Evolutionary conservation across 1,284 basidiomycete genomes (phyloP).

Genomic region (Melampsora abietis-canadensis): DNA sequence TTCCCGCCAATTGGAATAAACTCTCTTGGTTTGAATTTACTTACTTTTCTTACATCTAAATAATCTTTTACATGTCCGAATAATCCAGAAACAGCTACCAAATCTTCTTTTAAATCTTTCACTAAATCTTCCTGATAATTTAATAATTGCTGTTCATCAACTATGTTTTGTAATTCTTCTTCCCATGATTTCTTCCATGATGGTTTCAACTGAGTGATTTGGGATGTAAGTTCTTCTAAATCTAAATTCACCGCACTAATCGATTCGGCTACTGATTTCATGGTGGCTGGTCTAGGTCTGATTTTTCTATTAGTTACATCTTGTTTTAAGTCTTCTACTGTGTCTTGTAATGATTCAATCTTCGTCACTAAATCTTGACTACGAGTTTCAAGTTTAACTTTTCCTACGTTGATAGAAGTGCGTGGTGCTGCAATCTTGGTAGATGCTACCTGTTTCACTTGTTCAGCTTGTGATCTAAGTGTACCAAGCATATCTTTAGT

Average conservation of each 20-base stretch:
- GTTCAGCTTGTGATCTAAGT: conserved; percentile 75
- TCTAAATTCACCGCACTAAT: conserved; percentile 68
- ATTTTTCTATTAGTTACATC: conserved; percentile 87
- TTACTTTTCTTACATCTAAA: conserved; percentile 36
- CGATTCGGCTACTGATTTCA: conserved; percentile 72
- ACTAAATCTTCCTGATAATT: conserved; percentile 87
- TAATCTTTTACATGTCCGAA: conserved; percentile 76
- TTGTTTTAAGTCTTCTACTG: conserved; percentile 81
- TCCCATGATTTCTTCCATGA: conserved; percentile 99
- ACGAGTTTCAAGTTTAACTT: conserved; percentile 78
- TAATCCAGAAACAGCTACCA: conserved; percentile 78
- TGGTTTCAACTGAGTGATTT: conserved; percentile 84
- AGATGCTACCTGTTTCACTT: conserved; percentile 78
- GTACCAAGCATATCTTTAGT: conserved; percentile 78
- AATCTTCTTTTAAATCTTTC: conserved; percentile 81
- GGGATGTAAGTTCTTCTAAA: conserved; percentile 73
- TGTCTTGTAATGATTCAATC: conserved; percentile 89
- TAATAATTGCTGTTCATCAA: conserved; percentile 93
- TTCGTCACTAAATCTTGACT: conserved; percentile 86
- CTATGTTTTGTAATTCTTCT: conserved; percentile 88
- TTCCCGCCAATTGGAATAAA: conserved; percentile 51
- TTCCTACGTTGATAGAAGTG: conserved; percentile 84
- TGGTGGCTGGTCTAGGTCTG: conserved; percentile 70
- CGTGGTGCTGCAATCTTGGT: conserved; percentile 74
- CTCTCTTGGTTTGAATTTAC: conserved; percentile 49